phyloP scores from a whole-genome alignment of 1,139 yeast species.

The Protomyces inundatus region DNA sequence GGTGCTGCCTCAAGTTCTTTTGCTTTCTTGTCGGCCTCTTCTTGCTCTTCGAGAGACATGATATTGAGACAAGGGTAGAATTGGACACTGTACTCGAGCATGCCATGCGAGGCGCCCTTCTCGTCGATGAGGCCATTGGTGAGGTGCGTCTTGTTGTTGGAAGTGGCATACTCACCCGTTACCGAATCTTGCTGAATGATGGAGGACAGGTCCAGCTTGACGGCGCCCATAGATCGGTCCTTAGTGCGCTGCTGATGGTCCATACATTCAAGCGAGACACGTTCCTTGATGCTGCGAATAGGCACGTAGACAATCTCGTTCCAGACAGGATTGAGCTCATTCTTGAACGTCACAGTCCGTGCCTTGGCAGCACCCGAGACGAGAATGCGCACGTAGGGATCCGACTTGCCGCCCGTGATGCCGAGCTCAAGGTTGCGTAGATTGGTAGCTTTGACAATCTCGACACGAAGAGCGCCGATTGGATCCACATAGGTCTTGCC shows the following conservation, averaged over 20 bases:
- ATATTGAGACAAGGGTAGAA: slow-evolving; percentile 81
- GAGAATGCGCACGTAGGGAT: slow-evolving; percentile 80
- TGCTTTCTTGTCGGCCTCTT: slow-evolving; percentile 29
- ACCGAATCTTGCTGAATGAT: slow-evolving; percentile 61
- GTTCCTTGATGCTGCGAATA: slow-evolving; percentile 74
- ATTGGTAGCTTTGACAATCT: slow-evolving; percentile 63
- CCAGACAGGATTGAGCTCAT: slow-evolving; percentile 76
- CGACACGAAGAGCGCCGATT: slow-evolving; percentile 79
- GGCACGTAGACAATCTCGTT: slow-evolving; percentile 77
- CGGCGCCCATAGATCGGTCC: slow-evolving; percentile 82
- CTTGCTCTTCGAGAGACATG: slow-evolving; percentile 57
- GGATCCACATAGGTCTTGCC: slow-evolving; percentile 87
- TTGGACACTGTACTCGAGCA: slow-evolving; percentile 62
- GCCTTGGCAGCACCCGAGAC: slow-evolving; percentile 71
- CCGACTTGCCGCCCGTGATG: slow-evolving; percentile 71
- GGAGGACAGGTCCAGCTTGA: slow-evolving; percentile 61
- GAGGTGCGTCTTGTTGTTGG: slow-evolving; percentile 49
- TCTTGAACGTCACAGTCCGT: slow-evolving; percentile 66
- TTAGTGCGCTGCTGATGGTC: slow-evolving; percentile 71
- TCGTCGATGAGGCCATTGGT: slow-evolving; percentile 59
- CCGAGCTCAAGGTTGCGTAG: slow-evolving; percentile 66
- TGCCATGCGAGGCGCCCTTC: slow-evolving; percentile 74
- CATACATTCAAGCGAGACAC: slow-evolving; percentile 80
- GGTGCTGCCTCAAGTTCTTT: not conserved
- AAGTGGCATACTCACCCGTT: slow-evolving; percentile 59